Evolutionary conservation across 768 basidiomycete genomes (phyloP), one percentile per base, ranked within the genome.

Genomic region (Crassisporium funariophilum): DNA sequence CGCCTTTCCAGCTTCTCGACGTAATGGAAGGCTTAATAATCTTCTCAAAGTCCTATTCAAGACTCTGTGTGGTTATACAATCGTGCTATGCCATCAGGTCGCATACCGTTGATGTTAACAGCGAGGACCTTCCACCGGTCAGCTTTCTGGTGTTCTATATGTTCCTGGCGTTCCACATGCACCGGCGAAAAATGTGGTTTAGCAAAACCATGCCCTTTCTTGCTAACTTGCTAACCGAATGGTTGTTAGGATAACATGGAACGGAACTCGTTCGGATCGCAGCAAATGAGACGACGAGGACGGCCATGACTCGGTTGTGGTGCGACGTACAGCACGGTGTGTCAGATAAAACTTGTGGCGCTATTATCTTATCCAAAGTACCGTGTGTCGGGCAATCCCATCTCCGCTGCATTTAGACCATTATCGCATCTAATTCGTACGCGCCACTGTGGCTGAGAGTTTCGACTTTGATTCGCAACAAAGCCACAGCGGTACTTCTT

Each of bases 11-110:
- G 44, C 44, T 46, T 38, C 39, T 40, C 31, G 52, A 50, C 55
- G 52, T 51, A 56, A 56, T 43, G 49, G 55, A 53, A 43, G 49
- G n/a, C n/a, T 22, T 41, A 39, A 27, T 35, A 20, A 27, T 16
- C 20, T 21, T 43, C 22, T 20, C 45, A 19, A 27, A 13, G 11
- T 16, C 16, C 36, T 33, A 15, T 44, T 6, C 25, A 35, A 44
- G 40, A 29, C n/a, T 41, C 36, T 48, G 41, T 33, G 31, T 17
- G 44, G 36, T 19, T 12, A 17, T 19, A n/a, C 17, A 17, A 38
- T 19, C 13, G 2, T 17, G 36, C n/a, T 17, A 38, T 12, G 21
- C 15, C 36, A 21, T 38, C n/a, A n/a, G n/a, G n/a, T n/a, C n/a
- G n/a, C n/a, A n/a, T n/a, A n/a, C n/a, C n/a, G n/a, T n/a, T n/a